Base-by-base conservation (phyloP, 306 rosid species). In the Myrica gale region DNA sequence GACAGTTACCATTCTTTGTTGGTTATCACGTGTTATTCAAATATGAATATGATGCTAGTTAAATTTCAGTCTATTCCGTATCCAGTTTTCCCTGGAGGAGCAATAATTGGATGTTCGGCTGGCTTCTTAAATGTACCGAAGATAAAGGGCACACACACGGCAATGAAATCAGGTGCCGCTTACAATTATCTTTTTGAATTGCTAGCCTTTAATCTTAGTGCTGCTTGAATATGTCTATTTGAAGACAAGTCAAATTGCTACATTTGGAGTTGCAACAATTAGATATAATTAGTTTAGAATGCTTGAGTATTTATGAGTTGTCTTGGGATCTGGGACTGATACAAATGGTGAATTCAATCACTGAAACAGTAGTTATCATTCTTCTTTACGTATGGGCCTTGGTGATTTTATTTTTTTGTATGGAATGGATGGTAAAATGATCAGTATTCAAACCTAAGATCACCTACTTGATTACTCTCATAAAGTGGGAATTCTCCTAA, bases 41-140 rank as follows among this genome's bases (percentile, higher is more conserved):
- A 80, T 84, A 79, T 51, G 75, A 91, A 85, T 84, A 80, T 87
- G 89, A 90, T 89, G 69, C 88, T 76, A 86, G 91, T 92, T 85
- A 89, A 90, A 87, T 94, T 95, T 88, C 98, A 95, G 98, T 95
- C 97, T 84, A 85, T 95, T 87, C 97, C 98, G 70, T 95, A 95
- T 89, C 98, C 98, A 85, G 98, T 89, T 89, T 95, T 95, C 78
- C 97, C 98, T 56, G 98, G 97, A 79, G 98, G 98, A 84, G 98
- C 93, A 56, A 75, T 92, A 69, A 82, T 95, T 74, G 98, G 98
- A 80, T 95, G 98, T 72, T 95, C 98, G 71, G 93, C 96, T 79
- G 98, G 98, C 82, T 90, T 92, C 86, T 74, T 95, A 80, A 92
- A 95, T 74, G 98, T 95, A 52, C 97, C 96, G 16, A 95, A 95